Base-by-base conservation (phyloP, 208 protist genomes). In the Endotrypanum monterogeii region DNA sequence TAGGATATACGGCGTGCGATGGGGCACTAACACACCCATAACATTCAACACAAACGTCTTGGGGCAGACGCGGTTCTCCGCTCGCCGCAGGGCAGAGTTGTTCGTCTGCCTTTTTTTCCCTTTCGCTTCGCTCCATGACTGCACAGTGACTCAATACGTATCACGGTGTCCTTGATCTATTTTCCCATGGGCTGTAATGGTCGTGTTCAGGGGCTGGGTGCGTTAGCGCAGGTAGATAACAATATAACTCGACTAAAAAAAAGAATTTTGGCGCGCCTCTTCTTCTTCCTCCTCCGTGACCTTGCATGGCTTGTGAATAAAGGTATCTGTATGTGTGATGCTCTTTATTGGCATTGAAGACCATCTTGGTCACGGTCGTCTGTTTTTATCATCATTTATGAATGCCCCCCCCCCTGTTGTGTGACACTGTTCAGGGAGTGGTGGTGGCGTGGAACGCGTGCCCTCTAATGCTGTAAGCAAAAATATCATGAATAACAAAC, bases 1-100 rank as follows among this genome's bases (percentile, higher is more conserved):
- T 79, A 75, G 37, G 37, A 51, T 57, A 71, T 56, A 25, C 54
- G 63, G 58, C 68, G 78, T 32, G 57, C n/a, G 14, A 20, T 9
- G 51, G 18, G 52, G 20, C 12, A 9, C 2, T 8, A 39, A 12
- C 16, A 37, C 2, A 11, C 8, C 3, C 20, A 1, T 25, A 62
- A 6, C 14, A 4, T 28, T 1, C 16, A 39, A 11, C 20, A 20
- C 56, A 7, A 16, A 41, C 14, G 56, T 30, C 3, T 18, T 9
- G 30, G n/a, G 12, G 44, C 6, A 12, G 16, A 32, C 23, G 25
- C 30, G 7, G 6, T 44, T 30, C 44, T 25, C 35, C 37, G 23
- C 37, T 39, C 44, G 60, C 20, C 44, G 60, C 7, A 44, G 16
- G 60, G n/a, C 37, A 8, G 60, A 48, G 20, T 20, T 23, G 37